Base-by-base conservation (phyloP, 192 early-diverging fungal genomes). In the Kickxella alabastrina region DNA sequence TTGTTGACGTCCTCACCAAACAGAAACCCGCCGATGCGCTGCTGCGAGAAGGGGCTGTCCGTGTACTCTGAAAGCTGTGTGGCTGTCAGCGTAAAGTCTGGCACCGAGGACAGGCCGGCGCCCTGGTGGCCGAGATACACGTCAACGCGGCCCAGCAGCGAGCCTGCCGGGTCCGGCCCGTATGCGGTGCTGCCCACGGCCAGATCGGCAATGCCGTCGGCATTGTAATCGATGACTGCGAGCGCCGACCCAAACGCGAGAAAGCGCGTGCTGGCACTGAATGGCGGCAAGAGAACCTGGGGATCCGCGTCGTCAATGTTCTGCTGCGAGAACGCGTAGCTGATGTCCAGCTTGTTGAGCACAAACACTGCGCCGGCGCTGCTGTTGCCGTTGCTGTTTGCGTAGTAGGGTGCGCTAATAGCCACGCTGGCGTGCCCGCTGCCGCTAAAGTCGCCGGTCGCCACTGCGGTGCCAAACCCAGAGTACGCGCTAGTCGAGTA, bases 181-280 rank as follows among this genome's bases (percentile, higher is more conserved):
- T 88, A 29, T 79, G 82, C 37, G 55, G 62, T 69, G 54, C 66
- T 69, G 3, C 84, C 80, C 6, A 95, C 80, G 4, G 77, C 90
- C 29, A 95, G 68, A 63, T 95, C 91, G 57, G 92, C 91, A 17
- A 92, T 83, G 0, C 92, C 91, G 59, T 95, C 92, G 12, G 69
- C 54, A 54, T 95, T 95, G 17, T 89, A 67, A 60, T 95, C 92
- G 4, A 92, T 63, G 15, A 89, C 88, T 0, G 85, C 82, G 35
- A 89, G 36, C 0, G 85, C 78, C 61, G 83, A 82, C 5, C 92
- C 92, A 69, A 92, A 95, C 19, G 86, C 71, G 29, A 66, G 59
- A 26, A 57, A 69, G 13, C 43, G 27, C 15, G 29, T 14, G 19
- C 46, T 9, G 39, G 32, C 6, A 56, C 18, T 26, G 34, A 49